Evolutionary conservation across 169 alveolate species (phyloP).

Genomic region (Eimeria acervulina): DNA sequence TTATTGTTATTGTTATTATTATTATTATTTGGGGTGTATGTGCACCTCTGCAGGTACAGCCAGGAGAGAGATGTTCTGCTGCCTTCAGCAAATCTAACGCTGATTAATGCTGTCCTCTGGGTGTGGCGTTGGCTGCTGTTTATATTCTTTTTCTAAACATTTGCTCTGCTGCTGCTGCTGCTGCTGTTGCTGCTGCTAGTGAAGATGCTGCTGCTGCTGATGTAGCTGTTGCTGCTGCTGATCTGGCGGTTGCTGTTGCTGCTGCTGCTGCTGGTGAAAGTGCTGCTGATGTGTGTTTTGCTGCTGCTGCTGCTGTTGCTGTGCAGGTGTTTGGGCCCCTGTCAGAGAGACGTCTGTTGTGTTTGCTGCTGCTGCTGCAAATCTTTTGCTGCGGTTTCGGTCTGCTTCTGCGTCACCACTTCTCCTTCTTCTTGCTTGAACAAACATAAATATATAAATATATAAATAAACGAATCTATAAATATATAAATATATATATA

Average conservation of each 20-base stretch:
- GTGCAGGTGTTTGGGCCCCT: no score
- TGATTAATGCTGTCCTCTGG: not conserved
- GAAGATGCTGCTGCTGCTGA: no score
- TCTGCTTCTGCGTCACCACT: constrained; percentile 89
- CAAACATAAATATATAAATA: no score
- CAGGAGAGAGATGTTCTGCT: not conserved
- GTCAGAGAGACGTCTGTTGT: constrained; percentile 92
- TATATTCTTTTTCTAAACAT: not conserved
- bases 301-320: no score
- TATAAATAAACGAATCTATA: no score
- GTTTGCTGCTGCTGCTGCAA: constrained; percentile 89
- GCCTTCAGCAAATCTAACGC: not conserved
- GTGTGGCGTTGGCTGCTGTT: not conserved
- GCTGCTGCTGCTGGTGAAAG: no score
- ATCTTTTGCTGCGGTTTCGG: constrained; percentile 90
- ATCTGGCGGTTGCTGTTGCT: no score
- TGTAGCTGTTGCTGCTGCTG: no score
- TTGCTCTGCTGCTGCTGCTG: not conserved
- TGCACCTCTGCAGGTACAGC: not conserved
- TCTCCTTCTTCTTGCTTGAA: not conserved
- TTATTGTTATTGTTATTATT: no score
- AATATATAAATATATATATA: no score
- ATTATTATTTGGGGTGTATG: no score
- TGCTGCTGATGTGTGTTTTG: no score
- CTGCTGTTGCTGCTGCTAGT: constrained; percentile 71